Conservation (phyloP, 1,139 yeast species). For the Trichomonascaceae sp. region DNA sequence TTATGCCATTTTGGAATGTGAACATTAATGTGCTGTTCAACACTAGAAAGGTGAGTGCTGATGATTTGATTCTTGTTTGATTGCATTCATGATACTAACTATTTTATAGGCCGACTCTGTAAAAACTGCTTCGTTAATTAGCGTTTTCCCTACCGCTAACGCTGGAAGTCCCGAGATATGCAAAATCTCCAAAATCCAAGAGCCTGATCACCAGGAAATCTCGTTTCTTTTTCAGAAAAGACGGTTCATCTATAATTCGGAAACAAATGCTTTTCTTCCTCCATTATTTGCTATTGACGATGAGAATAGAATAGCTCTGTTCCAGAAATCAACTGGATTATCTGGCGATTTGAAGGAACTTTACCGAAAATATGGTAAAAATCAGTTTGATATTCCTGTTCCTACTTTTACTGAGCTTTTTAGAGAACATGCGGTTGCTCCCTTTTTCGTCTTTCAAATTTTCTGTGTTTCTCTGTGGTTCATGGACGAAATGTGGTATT, state of each 20-base stretch:
- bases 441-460: slow-evolving; percentile 92
- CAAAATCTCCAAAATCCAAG: slow-evolving; percentile 50
- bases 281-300: slow-evolving; percentile 75
- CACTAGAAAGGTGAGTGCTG: slow-evolving; percentile 34
- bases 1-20: slow-evolving; percentile 95
- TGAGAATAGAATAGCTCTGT: slow-evolving; percentile 42
- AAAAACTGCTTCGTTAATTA: slow-evolving; percentile 61
- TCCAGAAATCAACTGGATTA: slow-evolving; percentile 62
- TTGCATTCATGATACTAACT: background rate
- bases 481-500: slow-evolving; percentile 96
- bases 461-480: slow-evolving; percentile 96
- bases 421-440: slow-evolving; percentile 97
- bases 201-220: slow-evolving; percentile 54
- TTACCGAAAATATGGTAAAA: slow-evolving; percentile 67
- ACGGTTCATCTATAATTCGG: slow-evolving; percentile 66
- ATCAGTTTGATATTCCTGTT: slow-evolving; percentile 88
- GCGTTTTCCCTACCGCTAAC: slow-evolving; percentile 78
- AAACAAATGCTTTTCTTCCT: slow-evolving; percentile 58
- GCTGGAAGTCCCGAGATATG: slow-evolving; percentile 83
- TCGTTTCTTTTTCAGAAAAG: slow-evolving; percentile 89
- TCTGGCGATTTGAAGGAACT: slow-evolving; percentile 43
- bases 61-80: slow-evolving; percentile 23
- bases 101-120: slow-evolving; percentile 38
- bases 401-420: slow-evolving; percentile 88
- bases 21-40: slow-evolving; percentile 67